Percentiles rank a stretch among this genome's conserved stretches.
Conservation (phyloP, 2,329 filamentous ascomycete species). For the Cordyceps fumosorosea region DNA sequence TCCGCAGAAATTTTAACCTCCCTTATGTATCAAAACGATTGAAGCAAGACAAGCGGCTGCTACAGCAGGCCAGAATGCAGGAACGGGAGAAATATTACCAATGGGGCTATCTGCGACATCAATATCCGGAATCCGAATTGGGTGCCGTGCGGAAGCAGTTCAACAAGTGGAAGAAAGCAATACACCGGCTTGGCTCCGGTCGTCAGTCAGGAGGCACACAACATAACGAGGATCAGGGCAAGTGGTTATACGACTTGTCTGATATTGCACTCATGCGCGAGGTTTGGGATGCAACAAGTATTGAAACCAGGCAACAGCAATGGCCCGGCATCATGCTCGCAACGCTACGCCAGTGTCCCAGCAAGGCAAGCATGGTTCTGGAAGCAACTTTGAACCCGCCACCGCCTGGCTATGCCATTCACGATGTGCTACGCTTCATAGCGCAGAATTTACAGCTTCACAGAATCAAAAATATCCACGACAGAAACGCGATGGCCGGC, state of each 20-base stretch:
- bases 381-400: constrained; percentile 31
- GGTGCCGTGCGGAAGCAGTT: not conserved
- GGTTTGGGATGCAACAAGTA: constrained; percentile 26
- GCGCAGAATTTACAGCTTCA: constrained; percentile 19
- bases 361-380: constrained; percentile 27
- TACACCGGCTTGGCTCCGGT: not conserved
- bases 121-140: not conserved
- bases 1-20: not conserved
- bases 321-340: constrained; percentile 33
- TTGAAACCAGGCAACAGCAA: constrained; percentile 18
- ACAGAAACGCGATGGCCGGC: constrained; percentile 22
- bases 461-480: constrained; percentile 16
- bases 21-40: not conserved
- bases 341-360: constrained; percentile 26
- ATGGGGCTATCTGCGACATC: constrained; percentile 1
- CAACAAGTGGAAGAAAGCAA: not conserved
- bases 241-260: constrained; percentile 26
- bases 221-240: constrained; percentile 22
- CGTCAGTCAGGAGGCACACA: not conserved
- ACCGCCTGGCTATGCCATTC: constrained; percentile 31
- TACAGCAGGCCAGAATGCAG: not conserved
- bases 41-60: not conserved
- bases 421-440: constrained; percentile 29
- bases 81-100: not conserved
- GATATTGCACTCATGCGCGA: constrained; percentile 25